Percentiles rank a stretch among this genome's conserved stretches.
Evolutionary conservation across 176 grass and related monocot species (phyloP).

Genomic region (Sorghum bicolor): Sorghum_bicolor_NCBIv3 NC_012873.2:425501-426000

Average conservation of each 20-base stretch:
- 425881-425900: too few species aligned
- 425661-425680: constrained; percentile 22
- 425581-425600: background rate
- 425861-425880: background rate
- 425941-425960: too few species aligned
- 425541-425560: constrained; percentile 69
- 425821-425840: background rate
- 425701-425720: constrained; percentile 70
- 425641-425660: background rate
- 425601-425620: background rate
- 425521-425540: constrained; percentile 93
- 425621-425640: background rate
- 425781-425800: background rate
- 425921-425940: too few species aligned
- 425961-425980: too few species aligned
- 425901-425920: too few species aligned
- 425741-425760: constrained; percentile 82
- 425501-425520: constrained; percentile 97
- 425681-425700: constrained; percentile 75
- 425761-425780: constrained; percentile 39
- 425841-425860: background rate
- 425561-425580: constrained; percentile 43
- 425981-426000: too few species aligned
- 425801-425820: background rate
- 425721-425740: constrained; percentile 83